Evolutionary conservation across 108 stramenopile species (phyloP), one percentile per base, ranked within the genome.

Genomic region (Conticribra weissflogii): DNA sequence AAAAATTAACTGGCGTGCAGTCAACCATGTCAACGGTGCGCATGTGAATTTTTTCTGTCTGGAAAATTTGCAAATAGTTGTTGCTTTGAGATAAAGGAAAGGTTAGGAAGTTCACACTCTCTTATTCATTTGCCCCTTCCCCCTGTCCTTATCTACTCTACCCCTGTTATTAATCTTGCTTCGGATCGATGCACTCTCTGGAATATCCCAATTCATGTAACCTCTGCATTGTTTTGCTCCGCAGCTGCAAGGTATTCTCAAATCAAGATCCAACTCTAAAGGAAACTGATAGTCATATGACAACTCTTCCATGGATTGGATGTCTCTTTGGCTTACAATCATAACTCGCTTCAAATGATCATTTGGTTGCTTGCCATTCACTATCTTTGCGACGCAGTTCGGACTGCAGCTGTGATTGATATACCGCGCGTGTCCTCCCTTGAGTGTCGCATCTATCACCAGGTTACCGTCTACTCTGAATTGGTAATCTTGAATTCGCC

Each of bases 251-350:
- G 88, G 84, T 50, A 95, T 84, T 12, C 91, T 80, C 12, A 68
- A 78, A 14, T 82, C 74, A 25, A 92, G 62, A 54, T 92, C 80
- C 29, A 79, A 56, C 64, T 96, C 95, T 30, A 94, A 67, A 18
- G 90, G 93, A 57, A 94, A 99, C 68, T 98, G 94, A 76, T 99
- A 99, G 75, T 99, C 98, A 71, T 98, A 98, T 7, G 96, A 95
- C 31, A 99, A 66, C 74, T 99, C 98, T 57, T 97, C 97, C 32
- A 88, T 81, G 12, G 92, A 89, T 56, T 85, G 65, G 57, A 99
- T 96, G 46, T 89, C 85, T 19, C 89, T 85, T 72, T 88, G 83
- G 25, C 95, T 94, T 50, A 96, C 74, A 59, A 99, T 93, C 34
- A 98, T 83, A 27, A 98, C 97, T 49, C 93, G 85, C 58, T 85